Evolutionary conservation across 106 monocot species (phyloP).

Genomic region (Allium cepa): DNA sequence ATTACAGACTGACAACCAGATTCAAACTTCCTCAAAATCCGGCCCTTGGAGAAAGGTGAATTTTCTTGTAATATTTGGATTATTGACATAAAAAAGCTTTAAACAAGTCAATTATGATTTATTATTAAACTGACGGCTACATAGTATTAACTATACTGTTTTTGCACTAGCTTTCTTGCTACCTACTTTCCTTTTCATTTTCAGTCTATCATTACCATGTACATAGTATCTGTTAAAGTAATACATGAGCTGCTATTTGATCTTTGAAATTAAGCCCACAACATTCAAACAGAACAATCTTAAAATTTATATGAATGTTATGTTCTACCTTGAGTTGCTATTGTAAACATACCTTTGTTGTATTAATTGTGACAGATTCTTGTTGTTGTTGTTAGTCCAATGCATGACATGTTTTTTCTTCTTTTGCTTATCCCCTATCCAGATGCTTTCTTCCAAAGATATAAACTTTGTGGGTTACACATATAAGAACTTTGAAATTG

Average conservation of each 20-base stretch:
- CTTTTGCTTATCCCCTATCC: constrained; percentile 3
- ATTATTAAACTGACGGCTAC: background rate
- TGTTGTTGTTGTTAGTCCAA: background rate
- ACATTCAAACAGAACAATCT: no score
- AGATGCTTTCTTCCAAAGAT: constrained; percentile 68
- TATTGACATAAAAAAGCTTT: no score
- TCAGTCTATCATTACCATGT: no score
- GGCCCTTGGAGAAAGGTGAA: constrained; percentile 16
- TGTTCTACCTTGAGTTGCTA: background rate
- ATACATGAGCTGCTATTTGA: no score
- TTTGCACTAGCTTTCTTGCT: background rate
- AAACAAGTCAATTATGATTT: no score
- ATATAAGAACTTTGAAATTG: constrained; percentile 62
- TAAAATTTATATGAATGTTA: background rate
- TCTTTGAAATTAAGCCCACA: no score
- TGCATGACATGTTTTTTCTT: no score
- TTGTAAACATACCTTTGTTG: background rate
- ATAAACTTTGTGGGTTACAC: constrained; percentile 64
- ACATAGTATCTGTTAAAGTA: no score
- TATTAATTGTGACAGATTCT: background rate
- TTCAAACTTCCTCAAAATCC: constrained; percentile 6
- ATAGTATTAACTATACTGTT: no score
- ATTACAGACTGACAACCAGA: background rate
- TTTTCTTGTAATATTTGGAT: background rate
- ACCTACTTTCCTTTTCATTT: background rate